Conservation (phyloP, 495 filamentous ascomycete genomes). For the Penicillium odoratum region DNA sequence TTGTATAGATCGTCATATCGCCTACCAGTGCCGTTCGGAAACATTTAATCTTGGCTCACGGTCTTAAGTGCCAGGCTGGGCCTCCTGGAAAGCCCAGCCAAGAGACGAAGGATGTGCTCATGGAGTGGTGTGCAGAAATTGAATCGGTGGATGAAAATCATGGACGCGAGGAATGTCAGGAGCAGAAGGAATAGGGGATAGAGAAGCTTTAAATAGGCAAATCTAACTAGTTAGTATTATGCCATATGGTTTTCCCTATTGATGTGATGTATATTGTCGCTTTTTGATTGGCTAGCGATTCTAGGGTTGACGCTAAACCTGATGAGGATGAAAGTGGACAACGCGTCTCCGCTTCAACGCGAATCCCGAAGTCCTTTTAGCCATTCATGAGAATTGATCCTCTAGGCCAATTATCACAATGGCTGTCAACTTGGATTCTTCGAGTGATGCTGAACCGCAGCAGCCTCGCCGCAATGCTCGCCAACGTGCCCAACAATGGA, state of each 20-base stretch:
- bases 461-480: slow-evolving; percentile 23
- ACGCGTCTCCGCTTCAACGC: slow-evolving; percentile 25
- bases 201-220: neutral
- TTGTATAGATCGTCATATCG: neutral
- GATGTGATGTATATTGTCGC: neutral
- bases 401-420: slow-evolving; percentile 14
- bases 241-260: neutral
- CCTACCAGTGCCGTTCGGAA: neutral
- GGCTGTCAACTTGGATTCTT: slow-evolving; percentile 18
- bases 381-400: neutral
- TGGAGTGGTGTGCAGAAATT: neutral
- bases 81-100: neutral
- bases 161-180: neutral
- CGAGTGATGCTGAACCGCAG: slow-evolving; percentile 16
- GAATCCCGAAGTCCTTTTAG: slow-evolving; percentile 1
- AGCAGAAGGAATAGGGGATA: neutral
- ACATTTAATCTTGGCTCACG: neutral
- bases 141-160: neutral
- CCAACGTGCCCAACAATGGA: slow-evolving; percentile 57
- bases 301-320: slow-evolving; percentile 26
- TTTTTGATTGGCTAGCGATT: neutral
- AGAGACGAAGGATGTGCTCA: neutral
- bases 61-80: neutral
- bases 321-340: slow-evolving; percentile 41
- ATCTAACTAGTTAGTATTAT: no score